A percentile compares a stretch with the other conserved stretches of the same genome.
Conservation (phyloP, 257 asterid species). For the Nicotiana tomentosiformis region DNA sequence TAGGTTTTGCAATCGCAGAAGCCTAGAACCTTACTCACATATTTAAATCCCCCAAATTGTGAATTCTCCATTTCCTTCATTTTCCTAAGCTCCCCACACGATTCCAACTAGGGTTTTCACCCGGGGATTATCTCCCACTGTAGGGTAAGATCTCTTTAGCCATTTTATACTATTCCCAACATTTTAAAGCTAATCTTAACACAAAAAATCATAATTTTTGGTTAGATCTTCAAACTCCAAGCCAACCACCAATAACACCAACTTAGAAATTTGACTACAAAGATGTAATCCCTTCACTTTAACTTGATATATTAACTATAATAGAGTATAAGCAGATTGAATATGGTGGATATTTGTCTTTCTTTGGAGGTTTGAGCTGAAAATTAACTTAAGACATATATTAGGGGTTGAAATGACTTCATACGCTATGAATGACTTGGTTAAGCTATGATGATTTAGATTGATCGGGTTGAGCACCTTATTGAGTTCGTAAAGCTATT, state of each 20-base stretch:
- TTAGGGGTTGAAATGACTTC: background rate
- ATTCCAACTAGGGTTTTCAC: background rate
- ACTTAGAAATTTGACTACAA: background rate
- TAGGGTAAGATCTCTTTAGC: background rate
- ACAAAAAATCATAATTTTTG: too few species aligned
- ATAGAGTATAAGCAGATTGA: background rate
- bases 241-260: background rate
- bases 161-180: background rate
- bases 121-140: background rate
- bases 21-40: background rate
- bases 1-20: background rate
- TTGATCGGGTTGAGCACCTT: background rate
- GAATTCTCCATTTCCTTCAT: background rate
- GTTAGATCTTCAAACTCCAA: background rate
- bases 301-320: background rate
- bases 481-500: background rate
- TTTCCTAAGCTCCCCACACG: background rate
- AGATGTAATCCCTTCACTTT: background rate
- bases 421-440: background rate
- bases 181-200: background rate
- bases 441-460: background rate
- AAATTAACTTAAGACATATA: background rate
- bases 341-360: background rate
- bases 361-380: background rate
- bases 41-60: background rate